Percentiles rank a stretch among this genome's conserved stretches.
phyloP scores from a whole-genome alignment of 352 stramenopile genomes.

The Phytophthora crassamura region DNA sequence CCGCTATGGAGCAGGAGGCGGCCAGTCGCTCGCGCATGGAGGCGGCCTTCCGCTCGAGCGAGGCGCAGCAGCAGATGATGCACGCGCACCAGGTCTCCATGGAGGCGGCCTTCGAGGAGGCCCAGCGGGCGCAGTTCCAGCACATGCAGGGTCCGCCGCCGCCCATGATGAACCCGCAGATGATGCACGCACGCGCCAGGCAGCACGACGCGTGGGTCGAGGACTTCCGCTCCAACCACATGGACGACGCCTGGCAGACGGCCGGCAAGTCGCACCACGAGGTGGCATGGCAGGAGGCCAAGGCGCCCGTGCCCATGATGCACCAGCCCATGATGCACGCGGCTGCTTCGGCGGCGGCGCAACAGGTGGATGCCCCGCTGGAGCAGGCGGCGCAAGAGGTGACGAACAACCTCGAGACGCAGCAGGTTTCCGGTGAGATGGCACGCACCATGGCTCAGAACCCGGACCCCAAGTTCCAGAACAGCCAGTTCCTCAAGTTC shows the following conservation, averaged over 20 bases:
- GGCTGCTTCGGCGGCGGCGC: slow-evolving; percentile 1
- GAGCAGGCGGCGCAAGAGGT: slow-evolving; percentile 38
- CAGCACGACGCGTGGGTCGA: slow-evolving; percentile 70
- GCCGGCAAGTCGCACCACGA: slow-evolving; percentile 69
- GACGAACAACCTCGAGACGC: slow-evolving; percentile 45
- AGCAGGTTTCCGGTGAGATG: slow-evolving; percentile 71
- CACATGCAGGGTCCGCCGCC: slow-evolving; percentile 40
- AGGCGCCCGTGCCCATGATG: slow-evolving; percentile 48
- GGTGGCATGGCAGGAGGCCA: slow-evolving; percentile 68
- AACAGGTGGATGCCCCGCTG: slow-evolving; percentile 33
- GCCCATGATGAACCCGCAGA: slow-evolving; percentile 37
- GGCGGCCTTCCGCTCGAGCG: slow-evolving; percentile 60
- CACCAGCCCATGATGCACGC: slow-evolving; percentile 43
- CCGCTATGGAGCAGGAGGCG: slow-evolving; percentile 69
- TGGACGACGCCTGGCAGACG: slow-evolving; percentile 72
- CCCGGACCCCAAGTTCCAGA: slow-evolving; percentile 80
- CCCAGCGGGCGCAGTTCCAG: slow-evolving; percentile 61
- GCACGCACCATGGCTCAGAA: slow-evolving; percentile 82
- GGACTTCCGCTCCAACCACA: slow-evolving; percentile 64
- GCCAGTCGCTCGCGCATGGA: slow-evolving; percentile 72
- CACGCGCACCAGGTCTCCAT: slow-evolving; percentile 68
- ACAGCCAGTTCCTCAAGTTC: slow-evolving; percentile 89
- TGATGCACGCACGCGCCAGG: slow-evolving; percentile 37
- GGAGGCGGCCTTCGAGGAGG: slow-evolving; percentile 61
- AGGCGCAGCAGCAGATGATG: slow-evolving; percentile 48